Evolutionary conservation across 1,139 yeast species (phyloP).

Genomic region (Meyerozyma guilliermondii): DNA sequence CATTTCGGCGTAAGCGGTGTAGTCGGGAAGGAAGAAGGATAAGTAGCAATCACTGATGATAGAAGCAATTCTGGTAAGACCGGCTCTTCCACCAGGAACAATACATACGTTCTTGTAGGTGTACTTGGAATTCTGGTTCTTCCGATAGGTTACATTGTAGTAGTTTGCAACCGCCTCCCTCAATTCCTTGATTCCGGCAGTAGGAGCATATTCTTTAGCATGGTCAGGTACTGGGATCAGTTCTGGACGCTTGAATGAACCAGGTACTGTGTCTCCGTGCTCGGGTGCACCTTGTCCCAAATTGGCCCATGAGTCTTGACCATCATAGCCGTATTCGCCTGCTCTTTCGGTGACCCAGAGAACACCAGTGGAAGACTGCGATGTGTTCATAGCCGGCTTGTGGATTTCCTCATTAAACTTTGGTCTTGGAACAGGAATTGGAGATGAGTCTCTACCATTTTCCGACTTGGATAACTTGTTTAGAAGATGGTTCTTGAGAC

Average conservation of each 20-base stretch:
- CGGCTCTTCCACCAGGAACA: conserved; percentile 71
- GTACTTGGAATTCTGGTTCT: conserved; percentile 47
- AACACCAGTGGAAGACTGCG: conserved; percentile 64
- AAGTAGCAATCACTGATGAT: conserved; percentile 58
- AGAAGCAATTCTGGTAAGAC: conserved; percentile 62
- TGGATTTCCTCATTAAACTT: conserved; percentile 40
- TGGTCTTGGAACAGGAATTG: conserved; percentile 52
- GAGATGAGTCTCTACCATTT: conserved; percentile 38
- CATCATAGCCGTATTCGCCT: conserved; percentile 51
- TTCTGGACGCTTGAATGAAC: conserved; percentile 56
- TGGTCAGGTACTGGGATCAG: conserved; percentile 47
- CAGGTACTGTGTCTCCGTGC: conserved; percentile 58
- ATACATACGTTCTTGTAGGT: conserved; percentile 63
- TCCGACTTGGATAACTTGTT: conserved; percentile 28
- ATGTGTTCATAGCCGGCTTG: conserved; percentile 59
- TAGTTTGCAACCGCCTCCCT: conserved; percentile 60
- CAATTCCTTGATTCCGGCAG: conserved; percentile 55
- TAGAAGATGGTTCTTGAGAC: conserved; percentile 18
- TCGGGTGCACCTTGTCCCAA: conserved; percentile 72
- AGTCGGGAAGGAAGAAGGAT: conserved; percentile 63
- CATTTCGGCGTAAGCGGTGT: conserved; percentile 73
- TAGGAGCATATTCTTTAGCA: conserved; percentile 60
- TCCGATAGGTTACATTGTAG: conserved; percentile 55
- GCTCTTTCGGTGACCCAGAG: conserved; percentile 70
- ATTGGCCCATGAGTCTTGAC: conserved; percentile 56